Conservation (phyloP, 2,329 filamentous ascomycete genomes). For the Talaromyces sp. region DNA sequence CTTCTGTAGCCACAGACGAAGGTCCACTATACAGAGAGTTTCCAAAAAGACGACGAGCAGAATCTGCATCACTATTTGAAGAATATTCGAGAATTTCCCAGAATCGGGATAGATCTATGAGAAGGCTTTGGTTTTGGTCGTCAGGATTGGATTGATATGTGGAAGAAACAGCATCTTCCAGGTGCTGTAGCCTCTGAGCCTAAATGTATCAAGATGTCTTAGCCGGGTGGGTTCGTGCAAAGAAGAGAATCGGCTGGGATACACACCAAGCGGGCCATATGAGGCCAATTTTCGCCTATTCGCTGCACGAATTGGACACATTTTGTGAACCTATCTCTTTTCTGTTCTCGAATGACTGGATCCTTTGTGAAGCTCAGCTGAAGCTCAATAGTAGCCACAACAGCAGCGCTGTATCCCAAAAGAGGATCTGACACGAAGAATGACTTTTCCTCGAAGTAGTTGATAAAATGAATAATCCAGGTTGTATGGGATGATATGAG, state of each 20-base stretch:
- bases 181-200: slow-evolving; percentile 47
- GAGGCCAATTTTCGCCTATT: slow-evolving; percentile 50
- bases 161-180: slow-evolving; percentile 49
- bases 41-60: slow-evolving; percentile 46
- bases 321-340: slow-evolving; percentile 48
- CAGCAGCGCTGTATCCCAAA: slow-evolving; percentile 54
- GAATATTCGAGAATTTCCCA: slow-evolving; percentile 55
- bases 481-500: slow-evolving; percentile 55
- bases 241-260: not conserved
- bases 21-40: slow-evolving; percentile 40
- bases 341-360: slow-evolving; percentile 41
- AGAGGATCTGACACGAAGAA: slow-evolving; percentile 53
- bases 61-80: slow-evolving; percentile 43
- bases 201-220: slow-evolving; percentile 15
- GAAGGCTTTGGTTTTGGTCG: slow-evolving; percentile 39
- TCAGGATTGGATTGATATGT: slow-evolving; percentile 44
- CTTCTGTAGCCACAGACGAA: slow-evolving; percentile 35
- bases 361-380: slow-evolving; percentile 57
- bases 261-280: slow-evolving; percentile 48
- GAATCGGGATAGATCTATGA: slow-evolving; percentile 52
- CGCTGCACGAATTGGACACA: slow-evolving; percentile 49
- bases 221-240: too few species aligned
- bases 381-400: slow-evolving; percentile 58
- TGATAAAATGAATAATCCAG: slow-evolving; percentile 58
- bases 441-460: slow-evolving; percentile 49